phyloP scores from a whole-genome alignment of 345 rosid genomes.

The Psidium friedrichsthalianum region DNA sequence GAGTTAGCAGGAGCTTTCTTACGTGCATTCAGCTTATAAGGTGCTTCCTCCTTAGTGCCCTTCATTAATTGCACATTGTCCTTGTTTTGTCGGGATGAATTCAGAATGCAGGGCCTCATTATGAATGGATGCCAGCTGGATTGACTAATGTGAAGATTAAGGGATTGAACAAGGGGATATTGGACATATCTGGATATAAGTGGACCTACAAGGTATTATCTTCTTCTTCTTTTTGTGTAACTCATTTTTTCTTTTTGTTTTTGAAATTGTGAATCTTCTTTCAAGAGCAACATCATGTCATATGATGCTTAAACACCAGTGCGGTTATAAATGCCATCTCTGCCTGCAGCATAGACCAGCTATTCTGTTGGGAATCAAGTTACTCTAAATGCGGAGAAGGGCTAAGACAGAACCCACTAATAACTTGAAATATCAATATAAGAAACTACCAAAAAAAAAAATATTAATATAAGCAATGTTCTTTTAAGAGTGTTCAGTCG shows the following conservation, averaged over 20 bases:
- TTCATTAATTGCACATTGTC: neutral
- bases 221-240: neutral
- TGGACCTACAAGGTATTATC: constrained; percentile 79
- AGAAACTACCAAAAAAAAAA: neutral
- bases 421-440: neutral
- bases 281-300: neutral
- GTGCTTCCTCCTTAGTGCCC: neutral
- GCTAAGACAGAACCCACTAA: neutral
- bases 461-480: neutral
- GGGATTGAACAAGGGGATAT: constrained; percentile 63
- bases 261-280: neutral
- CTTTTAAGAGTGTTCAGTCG: neutral
- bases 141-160: constrained; percentile 58
- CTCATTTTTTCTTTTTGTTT: neutral
- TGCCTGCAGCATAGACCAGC: neutral
- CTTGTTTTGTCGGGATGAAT: constrained; percentile 6
- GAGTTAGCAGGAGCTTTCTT: neutral
- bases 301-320: neutral
- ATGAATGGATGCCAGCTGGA: constrained; percentile 79
- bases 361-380: neutral
- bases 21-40: neutral
- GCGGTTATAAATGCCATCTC: neutral
- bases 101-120: constrained; percentile 83
- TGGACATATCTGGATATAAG: constrained; percentile 45
- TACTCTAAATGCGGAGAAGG: neutral